Conservation (phyloP, 495 filamentous ascomycete genomes). For the Melanomma pulvis-pyrius region DNA sequence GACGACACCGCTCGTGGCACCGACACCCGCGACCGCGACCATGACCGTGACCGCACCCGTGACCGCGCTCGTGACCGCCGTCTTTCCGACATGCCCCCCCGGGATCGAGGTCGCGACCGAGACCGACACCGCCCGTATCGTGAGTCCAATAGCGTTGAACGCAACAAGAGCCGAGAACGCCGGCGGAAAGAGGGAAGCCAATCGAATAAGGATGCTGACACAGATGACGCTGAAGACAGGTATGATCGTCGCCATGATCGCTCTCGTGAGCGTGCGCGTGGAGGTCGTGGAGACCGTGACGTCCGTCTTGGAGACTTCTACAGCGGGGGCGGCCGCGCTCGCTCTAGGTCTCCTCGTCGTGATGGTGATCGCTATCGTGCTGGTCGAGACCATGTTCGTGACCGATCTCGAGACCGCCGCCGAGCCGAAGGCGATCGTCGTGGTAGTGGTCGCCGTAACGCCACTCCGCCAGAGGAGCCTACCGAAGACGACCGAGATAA, state of each 20-base stretch:
- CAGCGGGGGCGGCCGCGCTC: conserved; percentile 65
- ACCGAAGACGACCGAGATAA: conserved; percentile 96
- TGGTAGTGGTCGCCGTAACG: conserved; percentile 35
- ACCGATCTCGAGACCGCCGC: conserved; percentile 48
- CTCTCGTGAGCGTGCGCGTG: conserved; percentile 1
- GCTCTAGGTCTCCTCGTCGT: conserved; percentile 72
- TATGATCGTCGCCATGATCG: not conserved
- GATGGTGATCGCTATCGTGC: conserved; percentile 46
- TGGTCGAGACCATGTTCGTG: conserved; percentile 54
- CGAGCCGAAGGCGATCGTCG: conserved; percentile 22
- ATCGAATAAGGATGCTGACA: conserved; percentile 30
- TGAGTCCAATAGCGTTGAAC: conserved; percentile 15
- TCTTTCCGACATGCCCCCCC: conserved; percentile 63
- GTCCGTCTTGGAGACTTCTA: conserved; percentile 54
- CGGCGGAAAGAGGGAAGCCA: conserved; percentile 22
- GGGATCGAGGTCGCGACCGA: conserved; percentile 36
- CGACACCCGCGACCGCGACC: conserved; percentile 7
- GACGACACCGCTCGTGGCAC: not conserved
- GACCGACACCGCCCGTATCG: conserved; percentile 55
- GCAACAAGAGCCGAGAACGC: conserved; percentile 58
- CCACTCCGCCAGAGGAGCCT: conserved; percentile 51
- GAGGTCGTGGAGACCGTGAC: conserved; percentile 75
- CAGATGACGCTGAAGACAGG: conserved; percentile 27
- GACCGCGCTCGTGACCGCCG: not conserved
- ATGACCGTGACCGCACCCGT: conserved; percentile 4